Evolutionary conservation across 805 yeast species (phyloP).

Genomic region (Saccharomycopsis fodiens): DNA sequence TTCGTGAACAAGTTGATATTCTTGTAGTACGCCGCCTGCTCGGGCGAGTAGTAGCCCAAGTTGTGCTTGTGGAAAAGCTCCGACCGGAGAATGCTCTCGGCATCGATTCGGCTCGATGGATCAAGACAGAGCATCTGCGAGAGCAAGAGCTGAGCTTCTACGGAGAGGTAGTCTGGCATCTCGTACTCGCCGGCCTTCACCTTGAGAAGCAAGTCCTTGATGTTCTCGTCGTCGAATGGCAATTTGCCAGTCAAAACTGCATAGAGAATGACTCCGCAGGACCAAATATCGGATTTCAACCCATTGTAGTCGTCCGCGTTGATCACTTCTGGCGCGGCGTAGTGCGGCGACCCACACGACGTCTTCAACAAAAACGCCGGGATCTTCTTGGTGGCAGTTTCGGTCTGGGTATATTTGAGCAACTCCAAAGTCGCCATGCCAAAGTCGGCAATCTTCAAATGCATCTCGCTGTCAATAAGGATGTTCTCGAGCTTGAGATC

Average conservation of each 20-base stretch:
- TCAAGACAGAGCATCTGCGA: constrained; percentile 59
- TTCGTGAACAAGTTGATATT: constrained; percentile 20
- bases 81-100: constrained; percentile 47
- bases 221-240: constrained; percentile 79
- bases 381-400: constrained; percentile 80
- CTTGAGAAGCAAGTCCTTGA: constrained; percentile 59
- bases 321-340: constrained; percentile 84
- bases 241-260: constrained; percentile 74
- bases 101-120: constrained; percentile 64
- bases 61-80: constrained; percentile 17
- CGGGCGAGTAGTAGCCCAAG: constrained; percentile 14
- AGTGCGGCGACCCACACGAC: constrained; percentile 83
- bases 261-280: constrained; percentile 77
- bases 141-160: constrained; percentile 62
- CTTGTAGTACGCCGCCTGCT: constrained; percentile 13
- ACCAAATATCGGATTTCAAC: constrained; percentile 82
- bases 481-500: constrained; percentile 80
- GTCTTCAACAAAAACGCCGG: constrained; percentile 69
- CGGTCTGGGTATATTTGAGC: constrained; percentile 43
- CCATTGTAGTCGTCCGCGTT: constrained; percentile 75
- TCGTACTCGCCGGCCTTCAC: constrained; percentile 71
- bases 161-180: constrained; percentile 57
- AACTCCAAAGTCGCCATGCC: constrained; percentile 82
- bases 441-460: constrained; percentile 76
- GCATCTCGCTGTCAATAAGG: constrained; percentile 53